Evolutionary conservation across 345 rosid species (phyloP).

Genomic region (Pelargonium nanum): DNA sequence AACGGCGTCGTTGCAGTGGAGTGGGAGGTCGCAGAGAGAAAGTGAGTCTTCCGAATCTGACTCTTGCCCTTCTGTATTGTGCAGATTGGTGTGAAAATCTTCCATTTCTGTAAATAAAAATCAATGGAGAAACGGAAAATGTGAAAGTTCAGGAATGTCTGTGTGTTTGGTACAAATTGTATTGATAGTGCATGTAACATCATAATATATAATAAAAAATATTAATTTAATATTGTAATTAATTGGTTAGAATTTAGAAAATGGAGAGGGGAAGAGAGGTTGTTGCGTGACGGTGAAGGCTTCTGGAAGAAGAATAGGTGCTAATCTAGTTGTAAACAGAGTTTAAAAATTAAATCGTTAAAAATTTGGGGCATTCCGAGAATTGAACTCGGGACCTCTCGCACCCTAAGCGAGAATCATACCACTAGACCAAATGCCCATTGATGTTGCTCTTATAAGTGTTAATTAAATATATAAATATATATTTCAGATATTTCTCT

Average conservation of each 20-base stretch:
- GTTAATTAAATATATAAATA: too few species aligned
- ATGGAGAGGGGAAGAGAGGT: too few species aligned
- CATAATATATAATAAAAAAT: too few species aligned
- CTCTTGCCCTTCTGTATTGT: background rate
- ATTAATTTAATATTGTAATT: background rate
- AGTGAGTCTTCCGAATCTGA: slow-evolving; percentile 17
- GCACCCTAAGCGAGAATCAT: slow-evolving; percentile 93
- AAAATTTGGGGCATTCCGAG: slow-evolving; percentile 48
- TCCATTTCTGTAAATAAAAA: background rate
- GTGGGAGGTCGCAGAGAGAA: slow-evolving; percentile 20
- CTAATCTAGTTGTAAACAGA: too few species aligned
- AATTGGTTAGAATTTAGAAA: background rate
- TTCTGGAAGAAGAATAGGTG: background rate
- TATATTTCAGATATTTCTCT: background rate
- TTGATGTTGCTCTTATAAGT: too few species aligned
- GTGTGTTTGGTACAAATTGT: background rate
- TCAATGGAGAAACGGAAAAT: background rate
- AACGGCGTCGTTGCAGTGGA: slow-evolving; percentile 4
- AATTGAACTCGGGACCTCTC: slow-evolving; percentile 82
- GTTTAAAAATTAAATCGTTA: too few species aligned
- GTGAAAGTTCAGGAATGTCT: background rate
- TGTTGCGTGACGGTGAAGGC: background rate
- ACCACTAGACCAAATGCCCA: slow-evolving; percentile 89
- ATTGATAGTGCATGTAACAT: too few species aligned
- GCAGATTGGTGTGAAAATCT: background rate